Percentiles rank a stretch among this genome's conserved stretches.
Conservation (phyloP, 257 asterid species). For the Scutellaria barbata region DNA sequence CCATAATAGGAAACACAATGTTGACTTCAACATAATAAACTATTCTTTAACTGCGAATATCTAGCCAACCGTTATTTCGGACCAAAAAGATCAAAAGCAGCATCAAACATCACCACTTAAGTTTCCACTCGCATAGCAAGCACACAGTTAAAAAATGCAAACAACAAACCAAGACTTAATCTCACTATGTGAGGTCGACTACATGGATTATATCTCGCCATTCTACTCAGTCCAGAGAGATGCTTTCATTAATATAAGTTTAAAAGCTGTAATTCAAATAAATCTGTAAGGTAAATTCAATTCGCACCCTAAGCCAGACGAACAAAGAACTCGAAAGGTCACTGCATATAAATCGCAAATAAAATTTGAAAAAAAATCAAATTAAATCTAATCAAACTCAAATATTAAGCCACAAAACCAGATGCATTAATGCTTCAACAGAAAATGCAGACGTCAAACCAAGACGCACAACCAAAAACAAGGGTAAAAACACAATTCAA, state of each 20-base stretch:
- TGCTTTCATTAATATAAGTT: background rate
- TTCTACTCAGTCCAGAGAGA: too few relatives aligned
- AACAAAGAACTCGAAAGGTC: slow-evolving; percentile 1
- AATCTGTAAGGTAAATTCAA: background rate
- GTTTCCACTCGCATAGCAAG: slow-evolving; percentile 6
- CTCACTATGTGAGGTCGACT: too few relatives aligned
- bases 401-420: slow-evolving; percentile 13
- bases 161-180: too few relatives aligned
- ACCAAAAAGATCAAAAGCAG: slow-evolving; percentile 6
- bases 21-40: background rate
- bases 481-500: slow-evolving; percentile 3
- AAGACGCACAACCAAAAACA: background rate
- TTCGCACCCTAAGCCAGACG: background rate
- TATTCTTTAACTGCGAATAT: background rate
- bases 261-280: background rate
- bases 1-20: background rate
- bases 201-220: too few relatives aligned
- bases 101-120: slow-evolving; percentile 20
- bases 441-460: slow-evolving; percentile 20
- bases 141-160: background rate
- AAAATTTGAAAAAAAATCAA: background rate
- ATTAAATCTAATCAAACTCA: slow-evolving; percentile 10
- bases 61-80: background rate
- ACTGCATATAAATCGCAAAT: background rate
- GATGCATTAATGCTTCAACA: slow-evolving; percentile 25